A percentile compares a stretch with the other conserved stretches of the same genome.
Evolutionary conservation across 2,329 filamentous ascomycete species (phyloP).

Genomic region (Ilyonectria destructans): DNA sequence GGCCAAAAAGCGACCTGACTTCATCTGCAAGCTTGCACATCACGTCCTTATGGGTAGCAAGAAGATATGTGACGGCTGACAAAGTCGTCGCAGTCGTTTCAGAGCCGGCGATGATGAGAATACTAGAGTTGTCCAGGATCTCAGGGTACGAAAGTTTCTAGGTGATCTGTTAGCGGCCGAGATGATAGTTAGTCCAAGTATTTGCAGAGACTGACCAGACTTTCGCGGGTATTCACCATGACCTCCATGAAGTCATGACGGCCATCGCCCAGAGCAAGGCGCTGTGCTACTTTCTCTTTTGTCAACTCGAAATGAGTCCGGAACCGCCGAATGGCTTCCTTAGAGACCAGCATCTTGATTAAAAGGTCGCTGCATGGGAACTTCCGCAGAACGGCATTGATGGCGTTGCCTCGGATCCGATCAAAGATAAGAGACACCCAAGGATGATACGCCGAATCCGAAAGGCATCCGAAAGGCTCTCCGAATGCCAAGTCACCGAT

Average conservation of each 20-base stretch:
- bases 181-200: too few species aligned
- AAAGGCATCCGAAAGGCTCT: conserved; percentile 46
- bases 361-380: neutral
- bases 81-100: conserved; percentile 54
- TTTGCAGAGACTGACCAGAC: conserved; percentile 11
- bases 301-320: neutral
- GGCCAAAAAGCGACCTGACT: conserved; percentile 34
- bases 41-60: conserved; percentile 49
- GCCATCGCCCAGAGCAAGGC: neutral
- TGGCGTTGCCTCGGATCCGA: neutral
- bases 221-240: neutral
- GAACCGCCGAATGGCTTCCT: neutral
- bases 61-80: conserved; percentile 47
- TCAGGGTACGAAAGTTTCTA: neutral
- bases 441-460: conserved; percentile 41
- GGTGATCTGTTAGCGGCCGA: conserved; percentile 1
- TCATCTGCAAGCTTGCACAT: conserved; percentile 56
- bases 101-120: conserved; percentile 50
- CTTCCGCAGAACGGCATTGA: neutral
- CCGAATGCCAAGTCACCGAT: conserved; percentile 51
- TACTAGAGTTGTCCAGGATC: conserved; percentile 25
- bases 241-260: neutral
- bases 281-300: conserved; percentile 1
- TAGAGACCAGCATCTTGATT: neutral
- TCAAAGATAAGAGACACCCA: conserved; percentile 45